A percentile compares a stretch with the other conserved stretches of the same genome.
Conservation (phyloP, 2,329 filamentous ascomycete species). For the Aspergillus niger region DNA sequence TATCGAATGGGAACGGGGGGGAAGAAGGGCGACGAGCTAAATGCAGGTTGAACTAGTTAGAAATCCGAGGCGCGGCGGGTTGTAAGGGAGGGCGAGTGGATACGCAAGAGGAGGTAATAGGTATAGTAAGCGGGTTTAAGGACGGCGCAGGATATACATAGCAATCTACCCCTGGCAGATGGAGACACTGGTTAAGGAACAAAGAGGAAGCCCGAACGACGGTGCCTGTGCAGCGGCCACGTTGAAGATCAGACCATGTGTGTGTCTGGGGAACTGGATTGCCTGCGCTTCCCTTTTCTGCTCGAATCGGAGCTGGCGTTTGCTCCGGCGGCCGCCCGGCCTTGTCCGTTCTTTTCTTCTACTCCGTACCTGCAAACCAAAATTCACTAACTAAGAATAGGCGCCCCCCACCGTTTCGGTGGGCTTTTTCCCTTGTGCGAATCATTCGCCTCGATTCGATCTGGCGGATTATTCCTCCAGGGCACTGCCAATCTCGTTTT, state of each 20-base stretch:
- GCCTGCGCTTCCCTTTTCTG: conserved; percentile 4
- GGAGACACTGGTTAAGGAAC: conserved; percentile 14
- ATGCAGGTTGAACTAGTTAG: not conserved
- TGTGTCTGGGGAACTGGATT: conserved; percentile 25
- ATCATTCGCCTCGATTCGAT: not conserved
- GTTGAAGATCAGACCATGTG: conserved; percentile 26
- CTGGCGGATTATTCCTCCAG: not conserved
- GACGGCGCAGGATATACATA: conserved; percentile 7
- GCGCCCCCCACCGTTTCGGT: not conserved
- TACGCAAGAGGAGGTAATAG: not conserved
- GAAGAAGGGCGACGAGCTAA: not conserved
- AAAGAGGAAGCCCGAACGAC: not conserved
- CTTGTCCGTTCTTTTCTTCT: not conserved
- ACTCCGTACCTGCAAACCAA: not conserved
- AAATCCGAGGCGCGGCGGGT: conserved; percentile 3
- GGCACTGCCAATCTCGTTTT: not conserved
- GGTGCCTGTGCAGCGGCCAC: conserved; percentile 18
- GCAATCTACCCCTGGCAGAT: conserved; percentile 16
- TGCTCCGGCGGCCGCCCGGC: not conserved
- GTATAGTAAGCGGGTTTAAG: conserved; percentile 5
- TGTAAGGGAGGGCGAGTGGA: conserved; percentile 10
- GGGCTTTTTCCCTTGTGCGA: not conserved
- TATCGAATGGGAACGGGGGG: conserved; percentile 1
- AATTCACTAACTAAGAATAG: not conserved
- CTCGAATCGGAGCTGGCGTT: conserved; percentile 19